These are phyloP conservation scores for Drechslerella coelobrocha DNA, from an alignment of 2,329 filamentous ascomycete species.

Conservation along the genomic window DNA sequence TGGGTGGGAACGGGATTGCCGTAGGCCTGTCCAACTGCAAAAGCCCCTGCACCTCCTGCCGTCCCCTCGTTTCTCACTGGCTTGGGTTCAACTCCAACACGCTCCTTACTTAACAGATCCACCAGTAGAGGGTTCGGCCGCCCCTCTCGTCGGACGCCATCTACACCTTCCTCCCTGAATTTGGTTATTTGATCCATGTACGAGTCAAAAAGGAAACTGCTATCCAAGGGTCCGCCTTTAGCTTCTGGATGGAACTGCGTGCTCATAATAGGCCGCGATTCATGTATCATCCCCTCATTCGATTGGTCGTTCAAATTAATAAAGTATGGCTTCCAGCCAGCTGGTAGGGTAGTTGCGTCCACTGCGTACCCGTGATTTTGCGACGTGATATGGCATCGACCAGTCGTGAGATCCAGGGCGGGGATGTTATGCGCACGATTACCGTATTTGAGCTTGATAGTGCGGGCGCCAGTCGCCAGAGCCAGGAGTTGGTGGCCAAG, in stretches of 20 bases:
- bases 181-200: constrained; percentile 88
- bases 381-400: constrained; percentile 96
- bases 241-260: constrained; percentile 99
- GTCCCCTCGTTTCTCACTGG: constrained; percentile 63
- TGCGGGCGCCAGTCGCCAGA: constrained; percentile 83
- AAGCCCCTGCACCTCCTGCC: constrained; percentile 2
- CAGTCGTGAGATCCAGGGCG: constrained; percentile 89
- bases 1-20: constrained; percentile 24
- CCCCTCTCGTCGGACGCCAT: constrained; percentile 73
- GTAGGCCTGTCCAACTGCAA: constrained; percentile 37
- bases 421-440: constrained; percentile 99
- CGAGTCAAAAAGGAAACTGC: constrained; percentile 93
- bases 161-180: constrained; percentile 62
- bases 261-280: constrained; percentile 93
- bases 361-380: constrained; percentile 99
- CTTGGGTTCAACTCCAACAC: constrained; percentile 82
- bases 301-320: constrained; percentile 97
- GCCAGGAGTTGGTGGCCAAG: constrained; percentile 95
- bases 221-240: constrained; percentile 95
- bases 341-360: constrained; percentile 78
- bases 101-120: constrained; percentile 90
- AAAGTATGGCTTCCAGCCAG: constrained; percentile 97
- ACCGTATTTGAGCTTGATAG: constrained; percentile 98
- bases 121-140: constrained; percentile 85
- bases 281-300: constrained; percentile 97